A percentile compares a stretch with the other conserved stretches of the same genome.
These are phyloP conservation scores for Talaromyces albobiverticillius DNA, from an alignment of 2,329 filamentous ascomycete genomes.

Conservation along the genomic window DNA sequence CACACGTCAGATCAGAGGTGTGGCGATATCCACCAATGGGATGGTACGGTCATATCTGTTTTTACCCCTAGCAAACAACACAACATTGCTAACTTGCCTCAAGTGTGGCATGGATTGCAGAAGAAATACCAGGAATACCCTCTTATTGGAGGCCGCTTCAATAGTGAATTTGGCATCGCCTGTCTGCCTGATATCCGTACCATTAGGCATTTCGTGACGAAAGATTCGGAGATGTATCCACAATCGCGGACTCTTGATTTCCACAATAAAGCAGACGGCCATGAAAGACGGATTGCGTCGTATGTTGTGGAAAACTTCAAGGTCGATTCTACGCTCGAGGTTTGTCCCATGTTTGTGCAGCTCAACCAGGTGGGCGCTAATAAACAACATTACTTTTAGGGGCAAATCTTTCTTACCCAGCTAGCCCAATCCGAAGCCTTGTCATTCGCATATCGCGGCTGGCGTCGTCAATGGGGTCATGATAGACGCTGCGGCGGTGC, in stretches of 20 bases:
- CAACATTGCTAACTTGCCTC: not conserved
- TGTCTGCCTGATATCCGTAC: conserved; percentile 65
- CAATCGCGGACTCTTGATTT: conserved; percentile 81
- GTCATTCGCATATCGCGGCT: conserved; percentile 53
- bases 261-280: conserved; percentile 84
- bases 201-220: conserved; percentile 62
- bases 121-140: conserved; percentile 75
- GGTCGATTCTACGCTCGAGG: conserved; percentile 27
- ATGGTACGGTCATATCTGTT: conserved; percentile 48
- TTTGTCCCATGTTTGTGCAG: conserved; percentile 60
- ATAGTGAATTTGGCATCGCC: conserved; percentile 86
- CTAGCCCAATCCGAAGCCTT: conserved; percentile 54
- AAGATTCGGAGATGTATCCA: conserved; percentile 63
- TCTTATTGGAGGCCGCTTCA: conserved; percentile 73
- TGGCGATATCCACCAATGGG: conserved; percentile 89
- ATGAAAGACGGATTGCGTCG: conserved; percentile 73
- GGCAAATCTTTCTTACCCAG: conserved; percentile 42
- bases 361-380: not conserved
- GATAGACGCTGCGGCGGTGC: conserved; percentile 26
- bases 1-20: conserved; percentile 66
- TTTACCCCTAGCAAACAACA: not conserved
- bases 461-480: conserved; percentile 29
- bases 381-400: not conserved
- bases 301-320: conserved; percentile 45
- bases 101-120: conserved; percentile 78